A percentile compares a stretch with the other conserved stretches of the same genome.
Evolutionary conservation across 2,329 filamentous ascomycete species (phyloP).

Genomic region (Calonectria honghensis): DNA sequence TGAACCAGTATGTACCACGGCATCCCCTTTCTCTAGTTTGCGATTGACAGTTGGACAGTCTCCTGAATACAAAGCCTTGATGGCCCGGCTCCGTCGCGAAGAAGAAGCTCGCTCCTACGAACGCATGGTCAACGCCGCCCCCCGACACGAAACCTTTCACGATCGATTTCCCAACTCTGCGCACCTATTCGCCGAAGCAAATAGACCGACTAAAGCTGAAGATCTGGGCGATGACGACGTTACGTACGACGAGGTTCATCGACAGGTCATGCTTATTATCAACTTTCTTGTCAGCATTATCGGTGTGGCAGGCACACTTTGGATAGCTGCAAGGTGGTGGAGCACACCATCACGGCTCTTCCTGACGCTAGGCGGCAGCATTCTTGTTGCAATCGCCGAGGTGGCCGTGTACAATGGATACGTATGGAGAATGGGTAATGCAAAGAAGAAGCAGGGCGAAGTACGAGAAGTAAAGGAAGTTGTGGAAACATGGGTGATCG

Average conservation of each 20-base stretch:
- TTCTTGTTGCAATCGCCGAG: constrained; percentile 83
- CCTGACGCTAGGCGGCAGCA: constrained; percentile 81
- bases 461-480: constrained; percentile 81
- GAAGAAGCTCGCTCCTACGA: constrained; percentile 90
- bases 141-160: constrained; percentile 74
- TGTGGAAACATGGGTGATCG: constrained; percentile 82
- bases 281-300: constrained; percentile 93
- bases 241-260: constrained; percentile 83
- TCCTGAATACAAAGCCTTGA: constrained; percentile 88
- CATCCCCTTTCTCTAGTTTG: not conserved
- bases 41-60: constrained; percentile 69
- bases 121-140: constrained; percentile 81
- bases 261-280: constrained; percentile 89
- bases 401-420: constrained; percentile 87
- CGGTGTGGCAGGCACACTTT: constrained; percentile 84
- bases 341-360: constrained; percentile 81
- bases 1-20: constrained; percentile 77
- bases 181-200: constrained; percentile 73
- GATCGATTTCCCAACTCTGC: constrained; percentile 75
- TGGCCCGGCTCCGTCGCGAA: constrained; percentile 88
- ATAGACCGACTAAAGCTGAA: constrained; percentile 66
- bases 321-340: constrained; percentile 87
- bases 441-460: constrained; percentile 77
- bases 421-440: constrained; percentile 81
- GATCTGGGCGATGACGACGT: constrained; percentile 78